phyloP scores from a whole-genome alignment of 345 rosid species.

The Laguncularia racemosa region DNA sequence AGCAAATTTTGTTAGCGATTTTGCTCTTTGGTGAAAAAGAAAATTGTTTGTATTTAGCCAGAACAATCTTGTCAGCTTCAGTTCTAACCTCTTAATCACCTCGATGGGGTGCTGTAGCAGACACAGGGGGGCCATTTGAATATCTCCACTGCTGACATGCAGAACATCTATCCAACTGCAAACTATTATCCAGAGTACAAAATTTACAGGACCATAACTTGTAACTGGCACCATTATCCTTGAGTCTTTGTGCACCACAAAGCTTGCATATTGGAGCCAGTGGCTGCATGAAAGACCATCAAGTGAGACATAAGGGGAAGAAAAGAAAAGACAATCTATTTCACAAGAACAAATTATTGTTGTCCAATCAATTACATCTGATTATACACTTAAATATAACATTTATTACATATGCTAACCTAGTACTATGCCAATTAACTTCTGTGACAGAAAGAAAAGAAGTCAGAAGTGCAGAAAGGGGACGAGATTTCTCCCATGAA shows the following conservation, averaged over 20 bases:
- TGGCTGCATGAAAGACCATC: slow-evolving; percentile 29
- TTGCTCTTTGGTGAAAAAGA: too few relatives aligned
- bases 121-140: slow-evolving; percentile 60
- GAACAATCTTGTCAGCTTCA: too few relatives aligned
- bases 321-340: background rate
- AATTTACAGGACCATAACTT: slow-evolving; percentile 69
- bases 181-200: slow-evolving; percentile 62
- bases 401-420: too few relatives aligned
- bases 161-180: slow-evolving; percentile 54
- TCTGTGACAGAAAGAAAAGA: too few relatives aligned
- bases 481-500: too few relatives aligned
- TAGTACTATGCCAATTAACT: too few relatives aligned
- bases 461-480: too few relatives aligned
- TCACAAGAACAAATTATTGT: background rate
- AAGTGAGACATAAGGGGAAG: background rate
- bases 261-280: slow-evolving; percentile 58
- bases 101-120: slow-evolving; percentile 42
- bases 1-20: too few relatives aligned
- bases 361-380: too few relatives aligned
- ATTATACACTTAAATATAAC: too few relatives aligned
- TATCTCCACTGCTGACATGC: slow-evolving; percentile 90
- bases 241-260: slow-evolving; percentile 49
- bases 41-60: background rate
- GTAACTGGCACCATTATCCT: slow-evolving; percentile 30
- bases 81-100: slow-evolving; percentile 41